phyloP scores from a whole-genome alignment of 805 yeast genomes.

The Monosporozyma servazzii region DNA sequence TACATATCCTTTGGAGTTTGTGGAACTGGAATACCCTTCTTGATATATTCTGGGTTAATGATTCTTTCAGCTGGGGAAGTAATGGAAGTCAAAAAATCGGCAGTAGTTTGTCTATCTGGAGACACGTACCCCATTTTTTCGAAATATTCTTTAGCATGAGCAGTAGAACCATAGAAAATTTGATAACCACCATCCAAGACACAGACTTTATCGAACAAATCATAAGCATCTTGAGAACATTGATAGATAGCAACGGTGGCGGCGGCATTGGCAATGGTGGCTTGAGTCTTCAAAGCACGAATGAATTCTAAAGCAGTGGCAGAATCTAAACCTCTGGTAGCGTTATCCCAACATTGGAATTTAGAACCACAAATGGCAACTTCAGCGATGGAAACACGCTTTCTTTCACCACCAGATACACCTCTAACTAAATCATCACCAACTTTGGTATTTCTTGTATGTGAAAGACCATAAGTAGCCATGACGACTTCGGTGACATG shows the following conservation, averaged over 20 bases:
- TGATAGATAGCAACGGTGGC: constrained; percentile 65
- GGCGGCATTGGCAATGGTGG: constrained; percentile 42
- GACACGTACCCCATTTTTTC: constrained; percentile 57
- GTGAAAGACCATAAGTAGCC: constrained; percentile 53
- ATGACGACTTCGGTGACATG: constrained; percentile 47
- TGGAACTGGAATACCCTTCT: constrained; percentile 47
- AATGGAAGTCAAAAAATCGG: constrained; percentile 61
- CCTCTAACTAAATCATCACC: constrained; percentile 59
- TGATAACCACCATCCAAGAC: constrained; percentile 54
- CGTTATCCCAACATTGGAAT: constrained; percentile 68
- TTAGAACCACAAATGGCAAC: constrained; percentile 57
- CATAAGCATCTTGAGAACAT: constrained; percentile 59
- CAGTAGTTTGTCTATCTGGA: constrained; percentile 61
- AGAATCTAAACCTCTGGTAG: constrained; percentile 79
- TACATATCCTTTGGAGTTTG: constrained; percentile 54
- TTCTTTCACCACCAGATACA: constrained; percentile 81
- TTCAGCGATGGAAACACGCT: constrained; percentile 78
- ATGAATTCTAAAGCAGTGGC: constrained; percentile 75
- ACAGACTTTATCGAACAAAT: constrained; percentile 52
- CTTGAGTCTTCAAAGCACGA: constrained; percentile 55
- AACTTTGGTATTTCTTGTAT: constrained; percentile 52
- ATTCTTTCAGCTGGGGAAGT: constrained; percentile 58
- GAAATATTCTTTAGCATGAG: constrained; percentile 47
- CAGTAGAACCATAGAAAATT: constrained; percentile 52
- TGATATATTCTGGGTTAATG: constrained; percentile 26